Base-by-base conservation (phyloP, 2,329 filamentous ascomycete genomes). In the Fusarium sp. region DNA sequence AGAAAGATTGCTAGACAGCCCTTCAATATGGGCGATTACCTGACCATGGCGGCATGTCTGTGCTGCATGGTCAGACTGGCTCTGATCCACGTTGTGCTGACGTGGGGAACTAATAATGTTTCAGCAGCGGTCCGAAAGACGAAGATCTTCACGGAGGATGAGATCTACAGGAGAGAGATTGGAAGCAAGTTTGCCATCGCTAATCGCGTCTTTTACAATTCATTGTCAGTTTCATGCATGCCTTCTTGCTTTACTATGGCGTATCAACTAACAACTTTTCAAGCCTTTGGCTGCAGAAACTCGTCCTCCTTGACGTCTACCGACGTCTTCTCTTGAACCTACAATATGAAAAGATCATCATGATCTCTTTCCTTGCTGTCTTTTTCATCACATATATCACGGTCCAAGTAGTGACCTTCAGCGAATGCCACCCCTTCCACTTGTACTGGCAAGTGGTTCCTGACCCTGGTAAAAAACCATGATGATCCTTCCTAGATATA, bases 261-360 rank as follows among this genome's bases (percentile, higher is more conserved):
- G 9, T 29, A 27, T 52, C 24, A 10, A 29, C 47, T 54, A 54
- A 54, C 47, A 54, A 14, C 27, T 31, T 31, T 11, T 31, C 29
- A 18, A 75, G 73, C 31, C 69, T 75, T n/a, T 75, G 73, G 73
- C 45, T 75, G 16, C 73, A 75, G 29, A 75, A 75, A 27, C 59
- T 75, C 2, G 73, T 75, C 11, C 58, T 75, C 6, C 35, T 75
- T 1, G 73, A 75, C 16, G 69, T 75, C 1, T 75, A 75, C 34
- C 72, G 73, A 10, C 64, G 73, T 34, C 31, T 75, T 8, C 56
- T 75, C 0, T 57, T 74, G 9, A 71, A 73, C 45, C 4, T 75
- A 31, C 57, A 34, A 24, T 65, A 54, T 22, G 64, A 75, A 34
- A 60, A 65, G n/a, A 13, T 56, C 4, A 45, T 72, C 2, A 72